phyloP scores from a whole-genome alignment of 768 basidiomycete genomes.

The Amanita inopinata region DNA sequence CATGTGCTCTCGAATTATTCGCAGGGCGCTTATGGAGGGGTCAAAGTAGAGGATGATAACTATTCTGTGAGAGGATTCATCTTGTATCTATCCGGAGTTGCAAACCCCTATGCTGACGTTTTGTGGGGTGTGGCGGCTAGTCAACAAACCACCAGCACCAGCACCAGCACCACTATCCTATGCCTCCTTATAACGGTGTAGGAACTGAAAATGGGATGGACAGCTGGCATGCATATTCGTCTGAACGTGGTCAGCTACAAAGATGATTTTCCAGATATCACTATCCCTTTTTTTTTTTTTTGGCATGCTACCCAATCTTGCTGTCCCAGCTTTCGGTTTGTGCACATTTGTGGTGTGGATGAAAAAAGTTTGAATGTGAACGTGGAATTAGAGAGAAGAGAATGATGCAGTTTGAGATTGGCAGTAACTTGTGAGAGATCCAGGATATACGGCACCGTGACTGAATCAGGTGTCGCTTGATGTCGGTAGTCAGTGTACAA shows the following conservation, averaged over 20 bases:
- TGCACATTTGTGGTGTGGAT: too few species aligned
- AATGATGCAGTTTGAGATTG: too few species aligned
- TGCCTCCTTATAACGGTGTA: constrained; percentile 39
- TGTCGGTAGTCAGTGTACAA: too few species aligned
- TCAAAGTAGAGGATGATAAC: constrained; percentile 64
- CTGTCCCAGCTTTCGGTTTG: too few species aligned
- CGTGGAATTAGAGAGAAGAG: too few species aligned
- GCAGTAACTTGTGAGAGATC: too few species aligned
- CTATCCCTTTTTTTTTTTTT: constrained; percentile 4
- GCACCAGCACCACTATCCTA: constrained; percentile 31
- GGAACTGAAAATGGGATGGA: constrained; percentile 39
- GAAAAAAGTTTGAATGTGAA: too few species aligned
- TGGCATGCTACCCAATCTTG: too few species aligned
- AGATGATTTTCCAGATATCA: constrained; percentile 29
- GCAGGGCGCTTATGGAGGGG: constrained; percentile 39
- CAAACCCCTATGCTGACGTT: too few species aligned
- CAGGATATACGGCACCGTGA: too few species aligned
- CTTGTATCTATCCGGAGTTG: neutral
- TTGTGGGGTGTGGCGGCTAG: too few species aligned
- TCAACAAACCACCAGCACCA: constrained; percentile 21
- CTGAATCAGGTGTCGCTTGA: too few species aligned
- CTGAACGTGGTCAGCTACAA: constrained; percentile 54
- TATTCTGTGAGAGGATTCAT: constrained; percentile 32
- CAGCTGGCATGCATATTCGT: constrained; percentile 56
- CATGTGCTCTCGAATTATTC: constrained; percentile 31